Evolutionary conservation across 805 yeast species (phyloP).

Genomic region (Myxozyma lipomycoides): DNA sequence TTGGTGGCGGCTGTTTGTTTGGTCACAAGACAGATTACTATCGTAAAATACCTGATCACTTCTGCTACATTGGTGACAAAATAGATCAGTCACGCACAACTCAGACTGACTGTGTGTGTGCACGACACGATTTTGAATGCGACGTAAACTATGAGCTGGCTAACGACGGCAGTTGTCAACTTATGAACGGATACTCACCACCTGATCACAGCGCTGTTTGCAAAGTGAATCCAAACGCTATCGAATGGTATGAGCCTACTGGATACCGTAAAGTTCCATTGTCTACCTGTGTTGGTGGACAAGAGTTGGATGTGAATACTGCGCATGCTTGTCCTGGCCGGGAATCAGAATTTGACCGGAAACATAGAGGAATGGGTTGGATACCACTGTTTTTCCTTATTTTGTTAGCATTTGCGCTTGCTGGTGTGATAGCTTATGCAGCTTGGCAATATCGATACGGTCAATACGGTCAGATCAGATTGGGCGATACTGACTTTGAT

Average conservation of each 20-base stretch:
- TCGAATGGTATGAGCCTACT: conserved; percentile 81
- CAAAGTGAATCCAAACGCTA: conserved; percentile 46
- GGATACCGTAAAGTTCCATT: conserved; percentile 86
- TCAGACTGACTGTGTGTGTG: conserved; percentile 70
- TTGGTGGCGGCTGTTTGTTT: conserved; percentile 51
- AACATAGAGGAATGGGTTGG: conserved; percentile 53
- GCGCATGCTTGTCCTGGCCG: conserved; percentile 86
- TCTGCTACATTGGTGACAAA: conserved; percentile 61
- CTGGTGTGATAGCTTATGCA: conserved; percentile 58
- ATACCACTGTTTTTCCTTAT: conserved; percentile 51
- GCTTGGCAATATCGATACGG: conserved; percentile 78
- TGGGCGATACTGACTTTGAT: conserved; percentile 50
- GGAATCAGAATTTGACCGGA: conserved; percentile 54
- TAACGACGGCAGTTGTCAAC: conserved; percentile 76
- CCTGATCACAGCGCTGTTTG: conserved; percentile 63
- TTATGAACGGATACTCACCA: conserved; percentile 70
- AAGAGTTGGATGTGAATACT: conserved; percentile 59
- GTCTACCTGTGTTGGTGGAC: conserved; percentile 82
- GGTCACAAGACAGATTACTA: conserved; percentile 64
- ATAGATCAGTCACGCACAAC: conserved; percentile 54
- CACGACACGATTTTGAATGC: conserved; percentile 87
- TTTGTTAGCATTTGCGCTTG: conserved; percentile 51
- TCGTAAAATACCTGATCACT: conserved; percentile 54
- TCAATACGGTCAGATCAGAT: conserved; percentile 78
- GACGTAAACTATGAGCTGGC: conserved; percentile 76